Conservation (phyloP, 1,284 basidiomycete genomes). For the Heterobasidion annosum region DNA sequence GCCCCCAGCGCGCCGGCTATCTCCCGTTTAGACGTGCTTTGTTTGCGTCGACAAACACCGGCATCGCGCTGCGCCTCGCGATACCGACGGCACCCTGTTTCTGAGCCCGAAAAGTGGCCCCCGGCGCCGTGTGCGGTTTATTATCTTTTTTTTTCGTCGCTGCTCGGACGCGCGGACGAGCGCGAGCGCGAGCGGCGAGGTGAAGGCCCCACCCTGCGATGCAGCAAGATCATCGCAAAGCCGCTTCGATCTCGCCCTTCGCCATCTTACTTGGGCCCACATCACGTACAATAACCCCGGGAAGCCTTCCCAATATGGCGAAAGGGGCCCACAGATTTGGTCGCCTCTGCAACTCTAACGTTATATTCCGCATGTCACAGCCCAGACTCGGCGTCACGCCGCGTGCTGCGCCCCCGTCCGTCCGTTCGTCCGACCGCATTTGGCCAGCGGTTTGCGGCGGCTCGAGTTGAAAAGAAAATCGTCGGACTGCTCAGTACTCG, state of each 20-base stretch:
- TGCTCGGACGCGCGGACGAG: too few species aligned
- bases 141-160: background rate
- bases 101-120: background rate
- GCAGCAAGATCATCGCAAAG: background rate
- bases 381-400: too few species aligned
- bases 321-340: background rate
- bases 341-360: background rate
- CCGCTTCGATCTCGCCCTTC: background rate
- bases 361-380: too few species aligned
- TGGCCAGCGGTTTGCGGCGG: too few species aligned
- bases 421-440: too few species aligned
- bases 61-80: background rate
- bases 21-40: slow-evolving; percentile 2
- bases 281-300: background rate
- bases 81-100: background rate
- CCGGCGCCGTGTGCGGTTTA: background rate
- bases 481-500: too few species aligned
- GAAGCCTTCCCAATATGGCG: slow-evolving; percentile 1
- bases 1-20: slow-evolving; percentile 3
- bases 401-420: too few species aligned
- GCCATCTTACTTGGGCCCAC: background rate
- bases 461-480: background rate
- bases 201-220: too few species aligned
- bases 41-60: background rate
- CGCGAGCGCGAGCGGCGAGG: too few species aligned